Evolutionary conservation across 2,329 filamentous ascomycete genomes (phyloP).

Genomic region (Calonectria hongkongensis): DNA sequence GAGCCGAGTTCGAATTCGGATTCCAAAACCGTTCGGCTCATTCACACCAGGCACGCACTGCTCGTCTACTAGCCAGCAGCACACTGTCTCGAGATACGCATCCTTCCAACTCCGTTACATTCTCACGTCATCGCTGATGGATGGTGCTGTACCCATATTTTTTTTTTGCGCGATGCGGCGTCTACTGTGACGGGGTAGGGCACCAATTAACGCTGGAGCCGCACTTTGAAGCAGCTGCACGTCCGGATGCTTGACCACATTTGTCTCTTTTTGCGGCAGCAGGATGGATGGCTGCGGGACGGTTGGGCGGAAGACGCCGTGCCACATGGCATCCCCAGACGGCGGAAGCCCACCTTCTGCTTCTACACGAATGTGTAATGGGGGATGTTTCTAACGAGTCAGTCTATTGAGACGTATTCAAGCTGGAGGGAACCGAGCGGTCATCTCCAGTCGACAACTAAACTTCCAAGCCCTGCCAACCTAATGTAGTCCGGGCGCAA

Average conservation of each 20-base stretch:
- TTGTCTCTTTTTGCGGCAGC: slow-evolving; percentile 39
- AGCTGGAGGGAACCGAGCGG: background rate
- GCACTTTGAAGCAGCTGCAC: slow-evolving; percentile 22
- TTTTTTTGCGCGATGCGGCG: slow-evolving; percentile 8
- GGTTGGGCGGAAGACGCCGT: slow-evolving; percentile 46
- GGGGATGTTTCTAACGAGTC: slow-evolving; percentile 33
- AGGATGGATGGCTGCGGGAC: slow-evolving; percentile 35
- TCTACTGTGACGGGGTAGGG: slow-evolving; percentile 21
- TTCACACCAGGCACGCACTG: background rate
- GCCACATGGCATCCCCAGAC: slow-evolving; percentile 49
- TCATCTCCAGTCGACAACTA: slow-evolving; percentile 27
- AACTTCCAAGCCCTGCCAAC: slow-evolving; percentile 45
- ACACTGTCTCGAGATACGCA: slow-evolving; percentile 19
- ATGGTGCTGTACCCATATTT: slow-evolving; percentile 22
- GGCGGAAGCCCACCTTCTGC: slow-evolving; percentile 32
- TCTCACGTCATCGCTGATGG: slow-evolving; percentile 19
- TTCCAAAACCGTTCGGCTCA: slow-evolving; percentile 30
- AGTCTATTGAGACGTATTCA: slow-evolving; percentile 30
- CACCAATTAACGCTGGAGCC: slow-evolving; percentile 31
- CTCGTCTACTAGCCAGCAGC: background rate
- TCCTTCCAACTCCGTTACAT: slow-evolving; percentile 22
- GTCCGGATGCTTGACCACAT: slow-evolving; percentile 37
- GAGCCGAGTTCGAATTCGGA: slow-evolving; percentile 31
- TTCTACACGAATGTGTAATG: slow-evolving; percentile 35
- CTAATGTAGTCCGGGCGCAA: slow-evolving; percentile 41